phyloP scores from a whole-genome alignment of 345 rosid genomes.

The Triadica sebifera region DNA sequence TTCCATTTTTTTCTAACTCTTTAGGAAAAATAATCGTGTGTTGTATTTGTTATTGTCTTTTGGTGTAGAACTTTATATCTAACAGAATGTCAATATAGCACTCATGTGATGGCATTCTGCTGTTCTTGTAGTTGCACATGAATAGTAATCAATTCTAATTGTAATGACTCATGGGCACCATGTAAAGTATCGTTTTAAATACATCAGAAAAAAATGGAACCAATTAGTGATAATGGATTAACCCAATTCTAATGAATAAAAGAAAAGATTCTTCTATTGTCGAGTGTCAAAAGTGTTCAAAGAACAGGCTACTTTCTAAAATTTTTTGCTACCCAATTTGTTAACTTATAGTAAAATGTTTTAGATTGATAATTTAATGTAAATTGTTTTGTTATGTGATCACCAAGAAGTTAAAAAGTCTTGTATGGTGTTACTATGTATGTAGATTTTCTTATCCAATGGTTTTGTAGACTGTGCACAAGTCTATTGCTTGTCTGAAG shows the following conservation, averaged over 20 bases:
- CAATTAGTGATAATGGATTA: neutral
- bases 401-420: neutral
- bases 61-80: too few species aligned
- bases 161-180: neutral
- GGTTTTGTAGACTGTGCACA: constrained; percentile 1
- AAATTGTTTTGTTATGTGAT: neutral
- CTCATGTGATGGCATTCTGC: too few species aligned
- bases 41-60: too few species aligned
- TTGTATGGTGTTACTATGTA: neutral
- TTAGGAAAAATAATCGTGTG: too few species aligned
- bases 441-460: too few species aligned
- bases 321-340: neutral
- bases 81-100: too few species aligned
- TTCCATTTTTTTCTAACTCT: too few species aligned
- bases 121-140: neutral
- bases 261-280: neutral
- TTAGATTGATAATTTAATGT: neutral
- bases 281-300: neutral
- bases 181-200: neutral
- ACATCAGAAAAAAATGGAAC: neutral
- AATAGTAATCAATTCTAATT: neutral
- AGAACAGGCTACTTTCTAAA: neutral
- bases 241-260: neutral
- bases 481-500: constrained; percentile 11
- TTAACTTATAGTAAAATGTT: neutral